Base-by-base conservation (phyloP, 306 rosid genomes). In the Lagenaria siceraria region DNA sequence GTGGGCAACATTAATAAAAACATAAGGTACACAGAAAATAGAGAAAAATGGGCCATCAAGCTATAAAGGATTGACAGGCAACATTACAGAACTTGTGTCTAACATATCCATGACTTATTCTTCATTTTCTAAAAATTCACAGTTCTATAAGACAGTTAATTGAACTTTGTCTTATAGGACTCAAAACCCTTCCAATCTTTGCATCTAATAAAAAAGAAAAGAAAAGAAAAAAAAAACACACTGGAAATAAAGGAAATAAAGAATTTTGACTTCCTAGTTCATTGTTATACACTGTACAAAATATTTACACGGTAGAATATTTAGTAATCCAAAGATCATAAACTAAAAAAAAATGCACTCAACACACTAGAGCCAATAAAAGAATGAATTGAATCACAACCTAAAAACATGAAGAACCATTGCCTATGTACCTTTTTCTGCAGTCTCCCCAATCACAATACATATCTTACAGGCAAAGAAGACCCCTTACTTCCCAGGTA, bases 381-480 rank as follows among this genome's bases (percentile, higher is more conserved):
- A 79, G 89, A 92, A 95, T 90, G 86, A 86, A 89, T 85, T 83
- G 81, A 90, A 95, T 88, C 80, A 82, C 73, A 51, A 75, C 66
- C 82, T 84, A 62, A 66, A 78, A 83, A 66, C 49, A 51, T 36
- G 29, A 73, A 80, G 75, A 48, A 75, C 15, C 53, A 59, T 72
- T 48, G 60, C 76, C 40, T 72, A 49, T 49, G 60, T 72, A 72
- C 76, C 76, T 72, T 49, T 72, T 27, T 72, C 76, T 72, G 60
- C 60, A 49, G 59, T 60, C 76, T 17, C 59, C 10, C n/a, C 60
- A 77, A 68, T 88, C 84, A 90, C 25, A 84, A 83, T 66, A 77
- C 64, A 78, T 84, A 86, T 81, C 90, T 86, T 62, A 92, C 88
- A 56, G 68, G 82, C 87, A 92, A 83, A 29, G 87, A 87, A 48